phyloP scores from a whole-genome alignment of 2,329 filamentous ascomycete species.

The Aspergillus floridensis region DNA sequence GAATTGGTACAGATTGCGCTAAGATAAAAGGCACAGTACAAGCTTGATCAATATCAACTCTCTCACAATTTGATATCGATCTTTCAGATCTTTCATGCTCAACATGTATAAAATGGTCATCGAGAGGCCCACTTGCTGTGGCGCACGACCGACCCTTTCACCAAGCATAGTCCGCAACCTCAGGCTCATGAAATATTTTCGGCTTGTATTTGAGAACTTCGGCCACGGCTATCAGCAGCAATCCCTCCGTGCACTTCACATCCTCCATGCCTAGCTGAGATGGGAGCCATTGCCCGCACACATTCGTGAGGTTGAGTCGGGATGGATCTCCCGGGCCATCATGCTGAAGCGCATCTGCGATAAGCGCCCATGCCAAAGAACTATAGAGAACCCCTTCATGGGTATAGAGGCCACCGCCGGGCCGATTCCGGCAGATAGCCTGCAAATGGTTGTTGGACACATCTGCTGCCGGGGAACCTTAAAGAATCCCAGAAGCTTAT shows the following conservation, averaged over 20 bases:
- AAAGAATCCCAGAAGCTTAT: constrained; percentile 46
- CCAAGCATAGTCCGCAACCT: constrained; percentile 41
- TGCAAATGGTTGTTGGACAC: constrained; percentile 54
- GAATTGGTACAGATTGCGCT: no score
- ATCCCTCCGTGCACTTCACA: constrained; percentile 46
- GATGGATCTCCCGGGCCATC: constrained; percentile 44
- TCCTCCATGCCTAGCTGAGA: constrained; percentile 37
- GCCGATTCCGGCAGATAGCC: constrained; percentile 36
- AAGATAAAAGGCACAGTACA: no score
- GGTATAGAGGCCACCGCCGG: constrained; percentile 47
- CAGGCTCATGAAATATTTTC: constrained; percentile 41
- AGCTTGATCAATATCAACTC: no score
- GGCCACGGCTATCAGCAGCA: constrained; percentile 41
- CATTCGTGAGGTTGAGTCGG: constrained; percentile 38
- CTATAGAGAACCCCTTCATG: constrained; percentile 54
- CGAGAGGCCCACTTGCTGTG: no score
- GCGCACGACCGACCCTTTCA: background rate
- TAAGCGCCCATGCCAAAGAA: constrained; percentile 42
- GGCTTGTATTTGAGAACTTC: constrained; percentile 34
- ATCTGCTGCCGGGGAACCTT: constrained; percentile 44
- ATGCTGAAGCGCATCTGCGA: constrained; percentile 50
- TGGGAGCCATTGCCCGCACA: constrained; percentile 39
- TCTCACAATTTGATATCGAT: no score
- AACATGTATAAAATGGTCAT: no score
- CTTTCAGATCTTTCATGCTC: no score